Conservation (phyloP, 345 rosid species). For the Aquilaria yunnanensis region DNA sequence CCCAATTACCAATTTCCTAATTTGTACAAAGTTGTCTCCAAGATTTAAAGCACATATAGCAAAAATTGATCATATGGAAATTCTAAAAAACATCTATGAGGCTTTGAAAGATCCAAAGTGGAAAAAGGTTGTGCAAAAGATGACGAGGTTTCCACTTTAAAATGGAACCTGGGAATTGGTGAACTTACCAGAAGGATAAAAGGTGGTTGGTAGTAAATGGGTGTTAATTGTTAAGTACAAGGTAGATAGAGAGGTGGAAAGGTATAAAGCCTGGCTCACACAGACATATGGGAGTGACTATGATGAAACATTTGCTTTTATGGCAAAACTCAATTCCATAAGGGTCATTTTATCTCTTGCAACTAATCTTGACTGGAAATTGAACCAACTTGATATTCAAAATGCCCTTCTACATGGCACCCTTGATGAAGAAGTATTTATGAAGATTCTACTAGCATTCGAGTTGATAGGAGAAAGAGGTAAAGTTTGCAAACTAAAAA, state of each 20-base stretch:
- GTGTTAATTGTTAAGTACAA: no score
- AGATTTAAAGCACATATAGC: no score
- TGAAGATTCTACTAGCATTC: not conserved
- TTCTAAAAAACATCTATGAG: no score
- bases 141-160: not conserved
- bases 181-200: no score
- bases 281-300: not conserved
- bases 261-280: not conserved
- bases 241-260: not conserved
- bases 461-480: not conserved
- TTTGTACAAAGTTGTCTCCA: no score
- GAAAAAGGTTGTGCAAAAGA: no score
- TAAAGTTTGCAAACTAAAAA: not conserved
- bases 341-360: not conserved
- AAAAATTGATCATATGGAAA: no score
- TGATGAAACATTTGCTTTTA: not conserved
- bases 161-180: not conserved
- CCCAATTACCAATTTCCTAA: no score
- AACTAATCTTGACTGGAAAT: not conserved
- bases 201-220: not conserved
- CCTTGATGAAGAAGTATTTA: not conserved
- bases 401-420: not conserved
- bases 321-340: not conserved
- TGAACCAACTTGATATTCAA: no score
- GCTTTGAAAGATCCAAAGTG: no score